Base-by-base conservation (phyloP, 2,329 filamentous ascomycete genomes). In the Penicillium brasilianum region DNA sequence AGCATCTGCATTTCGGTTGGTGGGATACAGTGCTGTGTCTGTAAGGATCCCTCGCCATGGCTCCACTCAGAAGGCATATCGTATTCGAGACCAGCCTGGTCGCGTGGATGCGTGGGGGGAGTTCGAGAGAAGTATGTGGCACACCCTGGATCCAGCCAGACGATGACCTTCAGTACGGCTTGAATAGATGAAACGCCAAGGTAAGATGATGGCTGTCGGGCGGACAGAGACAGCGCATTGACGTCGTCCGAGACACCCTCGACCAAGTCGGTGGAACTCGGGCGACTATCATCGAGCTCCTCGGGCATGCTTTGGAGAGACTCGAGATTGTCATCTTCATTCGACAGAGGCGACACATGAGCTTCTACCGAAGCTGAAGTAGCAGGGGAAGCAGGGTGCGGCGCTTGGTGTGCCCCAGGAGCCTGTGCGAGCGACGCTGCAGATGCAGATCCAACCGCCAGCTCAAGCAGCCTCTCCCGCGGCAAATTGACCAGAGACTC, bases 121-220 rank as follows among this genome's bases (percentile, higher is more conserved):
- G 77, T 77, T 54, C 79, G 76, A 34, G 80, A 75, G 55, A 85
- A 81, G 58, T 82, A 80, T 1, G 80, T 74, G 43, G 79, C 76
- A 30, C 81, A 80, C 18, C 80, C 78, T 2, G 85, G 85, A 58
- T 84, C 83, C 48, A 85, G 80, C 75, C 78, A 81, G 36, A 83
- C 80, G 66, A 92, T 91, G 50, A 91, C 89, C 77, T 90, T 87
- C 37, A 92, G 81, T 1, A 89, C 89, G 1, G 89, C 89, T 70
- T 90, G 90, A 70, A 92, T 89, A 6, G 89, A 92, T 0, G 90
- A 92, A 16, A 90, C 88, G 1, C 89, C 89, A 3, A 92, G 80
- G 69, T 92, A 92, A 2, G 89, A 88, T 4, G 83, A 82, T 2
- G 85, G 80, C 32, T 87, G 85, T 46, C 87, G 84, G 59, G 90